Base-by-base conservation (phyloP, 148 eudicot species). In the Rhododendron ferrugineum region DNA sequence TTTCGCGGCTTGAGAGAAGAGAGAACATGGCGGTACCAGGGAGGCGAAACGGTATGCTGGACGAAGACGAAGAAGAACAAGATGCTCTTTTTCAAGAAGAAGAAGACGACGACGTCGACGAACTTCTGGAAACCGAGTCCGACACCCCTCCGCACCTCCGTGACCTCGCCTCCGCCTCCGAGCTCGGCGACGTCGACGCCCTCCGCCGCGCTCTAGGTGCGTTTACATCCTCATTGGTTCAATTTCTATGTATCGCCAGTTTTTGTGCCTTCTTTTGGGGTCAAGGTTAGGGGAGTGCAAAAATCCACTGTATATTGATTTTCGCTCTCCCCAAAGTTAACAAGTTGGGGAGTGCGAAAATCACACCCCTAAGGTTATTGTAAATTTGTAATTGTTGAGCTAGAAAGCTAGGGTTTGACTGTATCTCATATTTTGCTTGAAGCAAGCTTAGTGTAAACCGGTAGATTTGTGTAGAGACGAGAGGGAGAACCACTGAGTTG, bases 131-230 rank as follows among this genome's bases (percentile, higher is more conserved):
- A 30, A 15, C 20, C 75, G 75, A 70, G 6, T 70, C 75, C 30
- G 75, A 70, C 75, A 70, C 75, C 3, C 75, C 40, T 70, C 75
- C 75, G 37, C 75, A 70, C 75, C 75, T 70, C 75, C 75, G 75
- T 32, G 75, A 70, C 20, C 75, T 70, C 40, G 37, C 40, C 40
- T 70, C 75, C 75, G 75, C 75, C 40, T 34, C 75, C 20, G 75
- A 70, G 75, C 2, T 32, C 75, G 75, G 75, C 22, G 40, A 70
- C 75, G 37, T 70, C 9, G 75, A 70, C 20, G 75, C 75, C 36
- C 75, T 70, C 40, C 40, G 75, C 75, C 75, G 18, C 37, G 75
- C 75, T 30, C 40, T 70, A 30, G 75, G 75, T 70, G 40, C 18
- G 75, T 30, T 13, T 70, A 4, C 37, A 14, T 70, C 18, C 36